A percentile compares a stretch with the other conserved stretches of the same genome.
These are phyloP conservation scores for Rhodotorula sp. DNA, from an alignment of 1,284 basidiomycete genomes.

Conservation along the genomic window DNA sequence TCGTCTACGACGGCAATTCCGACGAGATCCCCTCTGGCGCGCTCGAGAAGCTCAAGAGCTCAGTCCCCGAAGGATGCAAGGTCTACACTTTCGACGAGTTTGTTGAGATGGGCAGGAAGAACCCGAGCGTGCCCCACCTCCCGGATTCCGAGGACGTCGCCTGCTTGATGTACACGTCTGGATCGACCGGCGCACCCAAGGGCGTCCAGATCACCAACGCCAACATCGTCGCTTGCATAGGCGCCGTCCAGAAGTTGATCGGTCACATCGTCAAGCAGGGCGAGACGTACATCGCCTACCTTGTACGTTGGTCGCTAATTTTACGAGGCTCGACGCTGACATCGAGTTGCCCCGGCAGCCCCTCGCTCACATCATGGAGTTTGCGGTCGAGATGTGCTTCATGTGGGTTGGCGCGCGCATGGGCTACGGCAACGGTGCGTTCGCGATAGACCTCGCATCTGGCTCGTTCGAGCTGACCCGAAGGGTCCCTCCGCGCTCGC, in stretches of 20 bases:
- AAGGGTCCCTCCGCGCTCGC: neutral
- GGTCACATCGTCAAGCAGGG: slow-evolving; percentile 67
- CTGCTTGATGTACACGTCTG: slow-evolving; percentile 96
- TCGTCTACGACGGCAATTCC: slow-evolving; percentile 83
- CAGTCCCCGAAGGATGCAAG: slow-evolving; percentile 50
- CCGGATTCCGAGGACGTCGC: slow-evolving; percentile 68
- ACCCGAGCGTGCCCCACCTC: slow-evolving; percentile 58
- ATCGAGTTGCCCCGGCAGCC: slow-evolving; percentile 15
- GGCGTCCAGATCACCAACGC: slow-evolving; percentile 85
- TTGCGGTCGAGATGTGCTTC: slow-evolving; percentile 66
- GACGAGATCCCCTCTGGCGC: slow-evolving; percentile 52
- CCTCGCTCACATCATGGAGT: slow-evolving; percentile 56
- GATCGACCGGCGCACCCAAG: slow-evolving; percentile 90
- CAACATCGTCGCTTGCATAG: slow-evolving; percentile 82
- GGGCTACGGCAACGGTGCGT: slow-evolving; percentile 69
- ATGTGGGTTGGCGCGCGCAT: slow-evolving; percentile 58
- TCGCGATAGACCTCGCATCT: neutral
- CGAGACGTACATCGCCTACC: slow-evolving; percentile 74
- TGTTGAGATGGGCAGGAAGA: slow-evolving; percentile 61
- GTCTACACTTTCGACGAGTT: slow-evolving; percentile 70
- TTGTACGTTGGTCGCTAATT: slow-evolving; percentile 50
- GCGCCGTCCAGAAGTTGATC: slow-evolving; percentile 70
- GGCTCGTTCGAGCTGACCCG: neutral
- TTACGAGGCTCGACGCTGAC: neutral
- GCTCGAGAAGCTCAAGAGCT: slow-evolving; percentile 60